Base-by-base conservation (phyloP, 192 early-diverging fungal species). In the Gaertneriomyces sp. region DNA sequence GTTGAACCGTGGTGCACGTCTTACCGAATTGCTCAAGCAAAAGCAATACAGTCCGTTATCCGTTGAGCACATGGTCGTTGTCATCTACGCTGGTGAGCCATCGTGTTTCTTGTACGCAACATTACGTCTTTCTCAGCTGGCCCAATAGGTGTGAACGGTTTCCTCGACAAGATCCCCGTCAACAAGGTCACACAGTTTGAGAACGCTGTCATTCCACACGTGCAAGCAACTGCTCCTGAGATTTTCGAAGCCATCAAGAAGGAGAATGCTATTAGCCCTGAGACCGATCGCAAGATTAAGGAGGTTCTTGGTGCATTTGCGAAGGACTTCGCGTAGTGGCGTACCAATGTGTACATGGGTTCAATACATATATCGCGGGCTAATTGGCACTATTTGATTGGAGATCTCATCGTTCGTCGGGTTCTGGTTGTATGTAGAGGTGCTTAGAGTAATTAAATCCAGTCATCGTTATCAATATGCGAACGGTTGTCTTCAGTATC, bases 1-100 rank as follows among this genome's bases (percentile, higher is more conserved):
- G 85, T 81, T 99, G 66, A 96, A 96, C 91, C 94, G 97, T 88
- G 97, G 97, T 88, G 94, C 95, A 70, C 95, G 97, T 82, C 84
- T 99, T 51, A 98, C 95, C 43, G 97, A 99, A 87, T 85, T 99
- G 71, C 81, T 99, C 74, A 99, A 99, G 91, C 97, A 99, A 85
- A 90, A 93, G 70, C 97, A 99, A 85, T 98, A 96, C 90, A 83
- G 80, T 76, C 97, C 97, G 57, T 77, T 97, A 60, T 81, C 97
- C 45, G 91, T 97, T 64, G 93, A 99, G 86, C 87, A 92, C 82
- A 96, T 98, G 88, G 95, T 99, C 17, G 88, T 91, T 61, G 91
- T 98, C 76, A 91, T 99, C 74, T 99, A 94, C 81, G 91, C 97
- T 64, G 93, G 76, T 68, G 14, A 33, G 64, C 58, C 6, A 20